A percentile compares a stretch with the other conserved stretches of the same genome.
phyloP scores from a whole-genome alignment of 148 eudicot genomes.

The Cornus controversa region DNA sequence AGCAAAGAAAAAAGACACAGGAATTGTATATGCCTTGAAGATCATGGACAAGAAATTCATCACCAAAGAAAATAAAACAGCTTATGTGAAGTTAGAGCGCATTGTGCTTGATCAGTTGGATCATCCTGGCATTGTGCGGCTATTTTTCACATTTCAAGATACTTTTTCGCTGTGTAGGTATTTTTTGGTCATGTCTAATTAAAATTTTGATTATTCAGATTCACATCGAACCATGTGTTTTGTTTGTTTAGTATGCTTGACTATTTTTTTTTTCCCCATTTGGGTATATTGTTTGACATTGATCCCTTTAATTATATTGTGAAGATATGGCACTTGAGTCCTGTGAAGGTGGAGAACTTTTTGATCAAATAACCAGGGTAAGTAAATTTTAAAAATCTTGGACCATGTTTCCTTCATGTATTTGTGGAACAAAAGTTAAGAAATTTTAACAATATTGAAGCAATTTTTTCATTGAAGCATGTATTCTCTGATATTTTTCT shows the following conservation, averaged over 20 bases:
- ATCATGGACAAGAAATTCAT: slow-evolving; percentile 99
- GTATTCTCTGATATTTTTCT: background rate
- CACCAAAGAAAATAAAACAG: slow-evolving; percentile 96
- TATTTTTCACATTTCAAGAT: slow-evolving; percentile 95
- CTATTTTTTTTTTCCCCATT: background rate
- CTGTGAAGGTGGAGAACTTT: slow-evolving; percentile 99
- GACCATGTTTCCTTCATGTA: slow-evolving; percentile 1
- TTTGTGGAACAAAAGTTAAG: background rate
- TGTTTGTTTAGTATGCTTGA: slow-evolving; percentile 3
- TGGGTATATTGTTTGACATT: slow-evolving; percentile 2
- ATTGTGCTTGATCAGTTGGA: slow-evolving; percentile 94
- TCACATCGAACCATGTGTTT: background rate
- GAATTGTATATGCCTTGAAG: slow-evolving; percentile 83
- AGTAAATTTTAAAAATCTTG: slow-evolving; percentile 23
- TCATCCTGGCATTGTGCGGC: slow-evolving; percentile 90
- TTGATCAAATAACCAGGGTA: slow-evolving; percentile 98
- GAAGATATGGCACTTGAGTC: slow-evolving; percentile 98
- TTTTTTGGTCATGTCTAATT: slow-evolving; percentile 6
- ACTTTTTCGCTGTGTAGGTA: slow-evolving; percentile 87
- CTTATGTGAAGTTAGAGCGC: slow-evolving; percentile 94
- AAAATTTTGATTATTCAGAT: background rate
- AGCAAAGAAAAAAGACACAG: slow-evolving; percentile 92
- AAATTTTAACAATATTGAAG: background rate
- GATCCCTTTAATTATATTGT: slow-evolving; percentile 22
- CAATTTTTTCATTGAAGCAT: too few relatives aligned